Conservation (phyloP, 352 stramenopile species). For the Phytopythium montanum region DNA sequence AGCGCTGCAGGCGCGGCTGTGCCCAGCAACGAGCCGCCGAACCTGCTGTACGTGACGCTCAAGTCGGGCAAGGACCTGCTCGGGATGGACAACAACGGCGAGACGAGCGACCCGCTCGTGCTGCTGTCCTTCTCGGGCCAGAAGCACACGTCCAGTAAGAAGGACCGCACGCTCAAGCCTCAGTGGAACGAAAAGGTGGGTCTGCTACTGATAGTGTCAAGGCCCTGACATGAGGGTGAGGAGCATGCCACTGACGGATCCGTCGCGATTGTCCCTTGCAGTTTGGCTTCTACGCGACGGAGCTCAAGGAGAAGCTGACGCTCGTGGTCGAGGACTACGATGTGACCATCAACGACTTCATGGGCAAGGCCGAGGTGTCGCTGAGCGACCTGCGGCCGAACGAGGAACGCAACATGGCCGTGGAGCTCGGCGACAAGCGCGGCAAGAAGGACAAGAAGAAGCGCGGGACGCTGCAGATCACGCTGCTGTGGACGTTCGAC, state of each 20-base stretch:
- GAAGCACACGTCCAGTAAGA: slow-evolving; percentile 74
- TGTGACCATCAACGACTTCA: slow-evolving; percentile 79
- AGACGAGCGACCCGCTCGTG: slow-evolving; percentile 85
- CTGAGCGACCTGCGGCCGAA: slow-evolving; percentile 49
- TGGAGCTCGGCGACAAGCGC: slow-evolving; percentile 59
- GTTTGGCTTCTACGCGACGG: slow-evolving; percentile 64
- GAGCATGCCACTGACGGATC: not conserved
- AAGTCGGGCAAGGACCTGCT: slow-evolving; percentile 78
- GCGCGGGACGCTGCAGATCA: slow-evolving; percentile 45
- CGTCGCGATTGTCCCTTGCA: not conserved
- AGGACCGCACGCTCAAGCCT: slow-evolving; percentile 63
- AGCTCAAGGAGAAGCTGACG: slow-evolving; percentile 46
- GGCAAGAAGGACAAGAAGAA: slow-evolving; percentile 69
- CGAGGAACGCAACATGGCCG: slow-evolving; percentile 46
- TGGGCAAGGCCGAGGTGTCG: slow-evolving; percentile 60
- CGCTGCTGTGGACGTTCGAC: slow-evolving; percentile 57
- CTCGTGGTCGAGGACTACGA: slow-evolving; percentile 74
- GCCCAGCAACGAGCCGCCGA: slow-evolving; percentile 33
- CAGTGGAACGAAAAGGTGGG: slow-evolving; percentile 74
- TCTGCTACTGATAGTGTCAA: not conserved
- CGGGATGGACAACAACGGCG: slow-evolving; percentile 81
- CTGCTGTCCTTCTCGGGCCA: slow-evolving; percentile 73
- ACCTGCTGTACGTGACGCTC: slow-evolving; percentile 68
- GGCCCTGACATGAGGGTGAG: not conserved
- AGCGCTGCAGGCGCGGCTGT: slow-evolving; percentile 17